These are phyloP conservation scores for Cymbidium sinense DNA, from an alignment of 106 monocot species.

Conservation along the genomic window DNA sequence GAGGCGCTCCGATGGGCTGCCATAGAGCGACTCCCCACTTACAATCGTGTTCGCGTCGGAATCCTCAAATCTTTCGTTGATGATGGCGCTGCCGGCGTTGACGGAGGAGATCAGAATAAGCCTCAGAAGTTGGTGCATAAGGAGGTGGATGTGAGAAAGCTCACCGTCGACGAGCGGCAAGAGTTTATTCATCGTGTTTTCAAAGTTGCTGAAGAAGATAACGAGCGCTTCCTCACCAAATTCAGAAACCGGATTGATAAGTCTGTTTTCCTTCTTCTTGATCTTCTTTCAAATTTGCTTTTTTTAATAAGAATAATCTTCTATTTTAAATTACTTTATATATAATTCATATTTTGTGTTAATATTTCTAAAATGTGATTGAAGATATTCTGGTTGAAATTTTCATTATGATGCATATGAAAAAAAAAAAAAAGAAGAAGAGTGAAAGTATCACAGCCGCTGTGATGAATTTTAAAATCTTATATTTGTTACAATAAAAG, in stretches of 20 bases:
- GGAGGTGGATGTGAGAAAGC: constrained; percentile 58
- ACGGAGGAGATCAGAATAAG: too few relatives aligned
- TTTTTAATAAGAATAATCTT: too few relatives aligned
- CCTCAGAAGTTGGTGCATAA: constrained; percentile 15
- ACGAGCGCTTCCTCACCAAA: constrained; percentile 51
- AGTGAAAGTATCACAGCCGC: too few relatives aligned
- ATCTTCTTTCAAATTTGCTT: not conserved
- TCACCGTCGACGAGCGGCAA: constrained; percentile 39
- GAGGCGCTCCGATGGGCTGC: constrained; percentile 72
- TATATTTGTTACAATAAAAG: too few relatives aligned
- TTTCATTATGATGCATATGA: too few relatives aligned
- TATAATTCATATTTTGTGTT: too few relatives aligned
- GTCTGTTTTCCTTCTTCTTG: constrained; percentile 10
- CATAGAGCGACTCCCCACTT: constrained; percentile 59
- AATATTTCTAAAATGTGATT: too few relatives aligned
- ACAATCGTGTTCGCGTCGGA: constrained; percentile 39
- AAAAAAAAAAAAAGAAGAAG: too few relatives aligned
- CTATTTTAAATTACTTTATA: too few relatives aligned
- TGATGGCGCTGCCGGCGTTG: not conserved
- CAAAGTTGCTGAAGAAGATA: constrained; percentile 63
- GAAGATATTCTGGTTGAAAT: too few relatives aligned
- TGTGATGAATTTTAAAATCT: too few relatives aligned
- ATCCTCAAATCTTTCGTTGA: constrained; percentile 28
- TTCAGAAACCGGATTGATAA: constrained; percentile 44
- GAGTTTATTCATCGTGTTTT: constrained; percentile 58